Conservation (phyloP, 352 stramenopile species). For the Phytophthora uliginosa region DNA sequence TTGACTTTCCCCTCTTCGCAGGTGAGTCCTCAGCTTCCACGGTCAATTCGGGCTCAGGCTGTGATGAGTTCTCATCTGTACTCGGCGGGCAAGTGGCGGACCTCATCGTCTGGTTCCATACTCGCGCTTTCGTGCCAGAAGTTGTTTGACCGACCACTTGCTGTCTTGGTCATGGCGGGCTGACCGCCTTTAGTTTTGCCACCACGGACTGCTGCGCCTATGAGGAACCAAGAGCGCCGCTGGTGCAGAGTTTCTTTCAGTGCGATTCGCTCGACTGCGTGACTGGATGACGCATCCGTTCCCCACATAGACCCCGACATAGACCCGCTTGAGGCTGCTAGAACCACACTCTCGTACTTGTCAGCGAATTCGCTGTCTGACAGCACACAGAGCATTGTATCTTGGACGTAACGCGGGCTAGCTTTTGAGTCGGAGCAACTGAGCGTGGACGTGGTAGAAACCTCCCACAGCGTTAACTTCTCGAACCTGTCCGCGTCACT, state of each 20-base stretch:
- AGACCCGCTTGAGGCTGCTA: constrained; percentile 28
- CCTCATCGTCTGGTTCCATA: constrained; percentile 31
- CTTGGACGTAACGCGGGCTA: constrained; percentile 43
- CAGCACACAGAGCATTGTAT: constrained; percentile 61
- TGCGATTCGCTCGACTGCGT: constrained; percentile 24
- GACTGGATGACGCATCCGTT: constrained; percentile 14
- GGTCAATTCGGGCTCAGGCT: constrained; percentile 23
- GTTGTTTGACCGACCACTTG: constrained; percentile 20
- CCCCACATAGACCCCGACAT: constrained; percentile 28
- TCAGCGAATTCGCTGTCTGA: constrained; percentile 45
- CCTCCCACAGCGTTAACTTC: constrained; percentile 39
- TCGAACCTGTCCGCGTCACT: constrained; percentile 47
- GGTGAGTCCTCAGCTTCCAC: not conserved
- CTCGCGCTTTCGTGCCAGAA: constrained; percentile 33
- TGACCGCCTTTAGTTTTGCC: constrained; percentile 15
- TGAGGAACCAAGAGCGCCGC: constrained; percentile 46
- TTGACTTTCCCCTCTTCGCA: constrained; percentile 1
- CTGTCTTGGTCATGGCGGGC: constrained; percentile 12
- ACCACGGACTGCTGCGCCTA: constrained; percentile 21
- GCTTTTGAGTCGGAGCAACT: constrained; percentile 54
- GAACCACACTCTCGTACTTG: constrained; percentile 49
- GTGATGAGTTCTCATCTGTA: constrained; percentile 17
- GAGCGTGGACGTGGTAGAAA: constrained; percentile 49
- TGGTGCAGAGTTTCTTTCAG: constrained; percentile 47
- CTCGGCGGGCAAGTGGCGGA: constrained; percentile 20